Evolutionary conservation across 164 flowering plant species (phyloP), one percentile per base, ranked within the genome.

Genomic region (Amborella trichopoda): DNA sequence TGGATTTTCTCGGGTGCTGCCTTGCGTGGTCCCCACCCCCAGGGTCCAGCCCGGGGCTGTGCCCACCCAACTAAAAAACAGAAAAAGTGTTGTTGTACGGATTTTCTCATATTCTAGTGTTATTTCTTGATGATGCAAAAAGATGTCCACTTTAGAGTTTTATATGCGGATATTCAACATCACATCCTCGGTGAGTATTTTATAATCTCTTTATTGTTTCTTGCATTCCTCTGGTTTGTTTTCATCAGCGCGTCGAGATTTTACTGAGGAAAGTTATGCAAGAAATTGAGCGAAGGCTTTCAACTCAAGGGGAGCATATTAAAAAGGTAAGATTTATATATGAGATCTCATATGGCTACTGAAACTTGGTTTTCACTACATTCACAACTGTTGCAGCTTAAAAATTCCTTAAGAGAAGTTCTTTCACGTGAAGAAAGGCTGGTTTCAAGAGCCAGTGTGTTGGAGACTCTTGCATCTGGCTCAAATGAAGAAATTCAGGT

Each of bases 401-500:
- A 69, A 67, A 63, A 63, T 66, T 55, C 82, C 48, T 72, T 54
- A 46, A 82, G 72, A 71, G 60, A 38, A 22, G 41, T 16, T 38
- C 41, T 38, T 5, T 18, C 66, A 37, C 95, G 94, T 48, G 93
- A 85, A 52, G 90, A 77, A 51, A 88, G 78, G 61, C 84, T 68
- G 45, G 74, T 63, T 23, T 71, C 81, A 45, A 77, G 72, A 62
- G 58, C 81, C 39, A 68, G 64, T 65, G 86, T 70, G 18, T 76
- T 87, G 48, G 95, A 93, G 69, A 71, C 85, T 51, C 83, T 93
- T 62, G 83, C 88, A 40, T 54, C 58, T 23, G 99, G 95, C 51
- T 69, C 81, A 24, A 61, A 59, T 12, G 84, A 76, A 58, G 99
- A 93, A 71, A 77, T 65, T 55, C 74, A 78, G 99, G 99, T 93